Conservation (phyloP, 2,329 filamentous ascomycete species). For the Colletotrichum tabaci region DNA sequence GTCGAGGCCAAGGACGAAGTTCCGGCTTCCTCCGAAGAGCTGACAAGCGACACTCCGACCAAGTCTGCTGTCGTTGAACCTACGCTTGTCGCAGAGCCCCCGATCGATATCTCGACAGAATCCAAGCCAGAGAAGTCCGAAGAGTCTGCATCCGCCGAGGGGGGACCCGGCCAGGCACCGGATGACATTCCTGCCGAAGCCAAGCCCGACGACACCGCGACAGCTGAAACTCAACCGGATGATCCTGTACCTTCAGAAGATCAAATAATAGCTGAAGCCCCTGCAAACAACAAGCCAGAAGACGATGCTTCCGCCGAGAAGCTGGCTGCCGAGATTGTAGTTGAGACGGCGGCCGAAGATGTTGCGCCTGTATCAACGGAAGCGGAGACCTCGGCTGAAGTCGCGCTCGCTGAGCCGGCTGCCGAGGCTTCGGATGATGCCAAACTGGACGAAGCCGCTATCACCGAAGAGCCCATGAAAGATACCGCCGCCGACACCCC, state of each 20-base stretch:
- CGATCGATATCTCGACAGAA: not conserved
- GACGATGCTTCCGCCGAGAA: constrained; percentile 18
- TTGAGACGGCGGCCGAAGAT: not conserved
- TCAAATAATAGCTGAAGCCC: not conserved
- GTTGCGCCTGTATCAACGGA: not conserved
- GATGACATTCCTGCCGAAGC: not conserved
- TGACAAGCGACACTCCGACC: constrained; percentile 14
- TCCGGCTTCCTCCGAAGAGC: not conserved
- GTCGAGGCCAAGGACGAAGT: not conserved
- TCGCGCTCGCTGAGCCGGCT: not conserved
- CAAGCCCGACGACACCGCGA: not conserved
- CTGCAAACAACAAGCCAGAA: not conserved
- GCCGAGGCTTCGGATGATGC: not conserved
- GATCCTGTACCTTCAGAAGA: not conserved
- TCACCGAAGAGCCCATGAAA: not conserved
- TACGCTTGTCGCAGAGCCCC: constrained; percentile 29
- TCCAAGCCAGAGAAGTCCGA: not conserved
- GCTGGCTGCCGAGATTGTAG: not conserved
- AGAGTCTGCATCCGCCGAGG: not conserved
- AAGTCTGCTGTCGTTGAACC: constrained; percentile 38
- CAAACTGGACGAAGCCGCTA: not conserved
- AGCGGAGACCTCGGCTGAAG: not conserved
- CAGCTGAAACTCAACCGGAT: not conserved
- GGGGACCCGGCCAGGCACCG: not conserved
- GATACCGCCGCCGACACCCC: not conserved